Base-by-base conservation (phyloP, 164 flowering plant species). In the Macadamia integrifolia region DNA sequence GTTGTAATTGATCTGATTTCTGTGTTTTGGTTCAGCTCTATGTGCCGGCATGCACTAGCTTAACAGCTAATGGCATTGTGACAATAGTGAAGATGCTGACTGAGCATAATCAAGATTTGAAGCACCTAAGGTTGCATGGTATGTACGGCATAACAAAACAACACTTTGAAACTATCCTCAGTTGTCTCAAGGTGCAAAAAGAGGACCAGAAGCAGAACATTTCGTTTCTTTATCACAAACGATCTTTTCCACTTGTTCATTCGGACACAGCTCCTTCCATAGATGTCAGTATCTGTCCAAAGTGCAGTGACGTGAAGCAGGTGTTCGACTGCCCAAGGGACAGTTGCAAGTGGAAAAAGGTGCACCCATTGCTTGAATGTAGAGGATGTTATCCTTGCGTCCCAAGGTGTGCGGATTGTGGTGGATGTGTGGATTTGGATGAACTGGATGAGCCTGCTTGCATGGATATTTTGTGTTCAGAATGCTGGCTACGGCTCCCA, bases 391-490 rank as follows among this genome's bases (percentile, higher is more conserved):
- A 8, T 13, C 44, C 42, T 49, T 93, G 98, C 74, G 76, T 88
- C 61, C 77, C 82, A 3, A 86, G 97, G 81, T 93, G 98, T 55
- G 82, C 68, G 56, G 86, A 80, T 67, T 93, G 98, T 59, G 90
- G 98, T 1, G 78, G 75, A 43, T 93, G 97, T 42, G 56, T 85
- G 0, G 75, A 60, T 11, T 48, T 6, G 57, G 88, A 80, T 8
- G 90, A 85, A 46, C 9, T 53, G 5, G 89, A 62, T 53, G 88
- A 84, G 35, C 73, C 85, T 17, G 73, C 67, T 9, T 91, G 98
- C 68, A 67, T 53, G 11, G 92, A 91, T 61, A 23, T 58, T 2
- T 35, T 89, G 75, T 93, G 98, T 57, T 68, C 61, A 7, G 76
- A 76, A 14, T 93, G 98, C 62, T 91, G 97, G 96, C 78, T 88